Base-by-base conservation (phyloP, 257 asterid species). In the Thymus mandschuricus region DNA sequence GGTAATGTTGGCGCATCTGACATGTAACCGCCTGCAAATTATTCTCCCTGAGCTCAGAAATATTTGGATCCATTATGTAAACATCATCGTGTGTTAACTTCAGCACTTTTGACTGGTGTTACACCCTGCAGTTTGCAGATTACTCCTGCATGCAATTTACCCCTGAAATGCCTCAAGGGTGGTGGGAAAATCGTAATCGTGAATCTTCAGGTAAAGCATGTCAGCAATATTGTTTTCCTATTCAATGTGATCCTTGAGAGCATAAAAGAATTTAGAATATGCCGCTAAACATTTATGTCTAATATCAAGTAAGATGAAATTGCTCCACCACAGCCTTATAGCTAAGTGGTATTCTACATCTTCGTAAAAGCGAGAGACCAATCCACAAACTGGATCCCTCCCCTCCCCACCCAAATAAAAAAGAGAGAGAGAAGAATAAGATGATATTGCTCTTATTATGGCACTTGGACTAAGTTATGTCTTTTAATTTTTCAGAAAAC, bases 131-230 rank as follows among this genome's bases (percentile, higher is more conserved):
- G 99, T 82, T 89, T 94, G 86, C 99, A 94, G 87, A 94, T 94
- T 49, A 91, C 97, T 61, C 99, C 99, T 58, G 99, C 99, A 54
- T 91, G 99, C 81, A 89, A 94, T 82, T 84, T 94, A 80, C 99
- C 99, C 66, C 83, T 91, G 61, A 91, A 83, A 75, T 94, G 93
- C 74, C 89, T 94, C 56, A 83, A 81, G 67, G 89, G 88, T 65
- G 97, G 97, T 73, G 99, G 99, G 30, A 85, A 89, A 78, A 84
- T 94, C 71, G 96, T 87, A 67, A 94, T 91, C 69, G 97, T 94
- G 68, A 94, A 94, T 86, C 99, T 94, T 79, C 99, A 94, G 97
- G 99, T 87, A 38, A 13, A 52, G 27, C 12, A 56, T 68, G 55
- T 61, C 70, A 50, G 46, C 33, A 29, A 34, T 45, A 11, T 13